These are phyloP conservation scores for Pleurotus djamor DNA, from an alignment of 768 basidiomycete species.

Conservation along the genomic window DNA sequence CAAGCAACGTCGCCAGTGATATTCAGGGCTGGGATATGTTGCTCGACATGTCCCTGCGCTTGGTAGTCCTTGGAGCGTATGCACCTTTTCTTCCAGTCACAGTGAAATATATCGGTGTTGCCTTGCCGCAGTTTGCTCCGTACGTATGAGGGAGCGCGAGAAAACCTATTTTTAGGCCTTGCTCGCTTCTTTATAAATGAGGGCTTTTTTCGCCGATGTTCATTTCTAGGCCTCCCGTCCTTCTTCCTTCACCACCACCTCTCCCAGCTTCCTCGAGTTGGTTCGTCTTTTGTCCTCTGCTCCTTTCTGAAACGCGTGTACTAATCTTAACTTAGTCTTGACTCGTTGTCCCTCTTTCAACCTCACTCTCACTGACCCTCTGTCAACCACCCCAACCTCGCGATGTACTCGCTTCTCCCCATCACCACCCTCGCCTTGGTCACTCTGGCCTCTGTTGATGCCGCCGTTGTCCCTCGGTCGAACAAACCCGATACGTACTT, in stretches of 20 bases:
- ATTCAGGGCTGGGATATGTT: background rate
- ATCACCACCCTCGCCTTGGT: slow-evolving; percentile 41
- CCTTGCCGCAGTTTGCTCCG: too few species aligned
- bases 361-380: slow-evolving; percentile 21
- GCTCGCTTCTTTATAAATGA: background rate
- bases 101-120: too few species aligned
- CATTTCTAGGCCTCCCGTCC: slow-evolving; percentile 8
- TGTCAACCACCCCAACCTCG: slow-evolving; percentile 14
- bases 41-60: too few species aligned
- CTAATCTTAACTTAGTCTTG: slow-evolving; percentile 8
- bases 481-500: slow-evolving; percentile 41
- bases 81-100: too few species aligned
- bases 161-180: slow-evolving; percentile 4
- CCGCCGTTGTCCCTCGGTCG: slow-evolving; percentile 36
- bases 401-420: slow-evolving; percentile 37
- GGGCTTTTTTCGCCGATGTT: too few species aligned
- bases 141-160: slow-evolving; percentile 2
- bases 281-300: slow-evolving; percentile 18
- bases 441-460: slow-evolving; percentile 35
- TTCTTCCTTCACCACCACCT: slow-evolving; percentile 12
- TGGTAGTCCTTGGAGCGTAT: too few species aligned
- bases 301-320: slow-evolving; percentile 12
- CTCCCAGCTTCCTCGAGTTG: slow-evolving; percentile 18
- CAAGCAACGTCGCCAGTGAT: background rate
- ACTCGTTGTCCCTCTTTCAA: slow-evolving; percentile 18